Evolutionary conservation across 169 alveolate species (phyloP).

Genomic region (Cryptosporidium baileyi): DNA sequence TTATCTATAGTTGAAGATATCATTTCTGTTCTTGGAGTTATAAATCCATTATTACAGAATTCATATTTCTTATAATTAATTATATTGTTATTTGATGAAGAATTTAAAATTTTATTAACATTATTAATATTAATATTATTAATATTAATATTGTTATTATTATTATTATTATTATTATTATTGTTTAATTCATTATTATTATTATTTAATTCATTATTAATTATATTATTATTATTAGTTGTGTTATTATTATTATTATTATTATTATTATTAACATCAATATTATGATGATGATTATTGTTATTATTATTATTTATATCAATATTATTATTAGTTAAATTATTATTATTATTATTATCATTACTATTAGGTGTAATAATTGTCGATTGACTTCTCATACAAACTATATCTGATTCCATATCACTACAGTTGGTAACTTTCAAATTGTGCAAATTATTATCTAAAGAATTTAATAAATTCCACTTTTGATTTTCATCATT

Average conservation of each 20-base stretch:
- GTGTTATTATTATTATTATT: neutral
- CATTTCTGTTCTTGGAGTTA: slow-evolving; percentile 43
- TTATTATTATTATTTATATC: neutral
- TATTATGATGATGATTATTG: neutral
- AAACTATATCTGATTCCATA: too few relatives aligned
- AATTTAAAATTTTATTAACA: too few relatives aligned
- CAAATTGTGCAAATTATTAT: too few relatives aligned
- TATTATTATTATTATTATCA: neutral
- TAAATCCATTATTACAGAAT: too few relatives aligned
- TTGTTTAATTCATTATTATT: neutral
- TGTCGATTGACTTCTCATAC: too few relatives aligned
- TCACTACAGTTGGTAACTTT: too few relatives aligned
- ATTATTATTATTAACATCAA: neutral
- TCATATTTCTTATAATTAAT: too few relatives aligned
- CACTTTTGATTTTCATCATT: too few relatives aligned
- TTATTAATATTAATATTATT: neutral
- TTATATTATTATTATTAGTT: neutral
- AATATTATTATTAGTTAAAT: neutral
- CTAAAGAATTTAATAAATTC: too few relatives aligned
- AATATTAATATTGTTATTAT: neutral
- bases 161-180: neutral
- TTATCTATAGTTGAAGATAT: slow-evolving; percentile 3
- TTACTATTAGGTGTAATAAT: too few relatives aligned
- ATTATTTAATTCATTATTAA: neutral
- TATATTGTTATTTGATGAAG: too few relatives aligned